phyloP scores from a whole-genome alignment of 176 grass and related monocot genomes.

The Eremochloa ophiuroides region DNA sequence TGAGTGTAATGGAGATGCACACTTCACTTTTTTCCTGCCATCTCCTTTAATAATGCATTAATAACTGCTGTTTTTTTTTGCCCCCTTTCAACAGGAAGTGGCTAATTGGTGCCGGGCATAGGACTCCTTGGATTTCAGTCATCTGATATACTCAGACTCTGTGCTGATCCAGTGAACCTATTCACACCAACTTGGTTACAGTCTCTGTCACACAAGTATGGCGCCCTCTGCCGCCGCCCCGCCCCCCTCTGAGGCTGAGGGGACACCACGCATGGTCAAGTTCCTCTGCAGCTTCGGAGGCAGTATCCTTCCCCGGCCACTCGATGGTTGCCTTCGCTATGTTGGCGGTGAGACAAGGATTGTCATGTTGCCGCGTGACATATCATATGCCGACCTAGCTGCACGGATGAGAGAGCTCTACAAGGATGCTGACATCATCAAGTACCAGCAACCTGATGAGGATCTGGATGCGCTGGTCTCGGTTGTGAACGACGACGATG shows the following conservation, averaged over 20 bases:
- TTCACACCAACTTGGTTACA: background rate
- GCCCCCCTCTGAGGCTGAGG: constrained; percentile 22
- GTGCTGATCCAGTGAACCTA: constrained; percentile 20
- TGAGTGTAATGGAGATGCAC: background rate
- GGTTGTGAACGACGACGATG: constrained; percentile 89
- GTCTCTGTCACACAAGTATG: constrained; percentile 5
- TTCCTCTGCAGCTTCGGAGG: constrained; percentile 95
- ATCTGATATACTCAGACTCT: background rate
- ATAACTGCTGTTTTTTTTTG: background rate
- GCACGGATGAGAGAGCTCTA: constrained; percentile 69
- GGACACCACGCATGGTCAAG: constrained; percentile 60
- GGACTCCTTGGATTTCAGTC: background rate
- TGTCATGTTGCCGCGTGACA: constrained; percentile 46
- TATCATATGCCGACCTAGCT: constrained; percentile 52
- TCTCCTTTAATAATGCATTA: background rate
- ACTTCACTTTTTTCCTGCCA: background rate
- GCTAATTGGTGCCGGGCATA: background rate
- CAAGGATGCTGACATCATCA: constrained; percentile 69
- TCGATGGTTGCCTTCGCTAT: constrained; percentile 73
- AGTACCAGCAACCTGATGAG: constrained; percentile 97
- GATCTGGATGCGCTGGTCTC: constrained; percentile 91
- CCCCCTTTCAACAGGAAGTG: constrained; percentile 21
- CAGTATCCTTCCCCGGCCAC: constrained; percentile 76
- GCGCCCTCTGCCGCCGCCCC: background rate
- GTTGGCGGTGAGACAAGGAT: constrained; percentile 87